Evolutionary conservation across 2,329 filamentous ascomycete species (phyloP).

Genomic region (Daldinia sp.): DNA sequence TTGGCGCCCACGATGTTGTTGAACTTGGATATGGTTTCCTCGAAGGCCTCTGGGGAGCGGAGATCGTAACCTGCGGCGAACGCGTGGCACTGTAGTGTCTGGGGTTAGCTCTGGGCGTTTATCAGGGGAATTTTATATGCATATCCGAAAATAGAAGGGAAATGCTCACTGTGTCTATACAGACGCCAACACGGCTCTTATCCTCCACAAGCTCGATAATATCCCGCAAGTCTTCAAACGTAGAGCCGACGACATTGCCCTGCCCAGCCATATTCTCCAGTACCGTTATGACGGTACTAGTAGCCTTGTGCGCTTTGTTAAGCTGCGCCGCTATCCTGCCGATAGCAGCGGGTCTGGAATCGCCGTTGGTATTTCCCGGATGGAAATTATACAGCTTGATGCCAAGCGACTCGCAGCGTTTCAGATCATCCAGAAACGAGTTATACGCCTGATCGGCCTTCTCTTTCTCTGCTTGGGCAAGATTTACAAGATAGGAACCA

Average conservation of each 20-base stretch:
- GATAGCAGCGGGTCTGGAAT: constrained; percentile 76
- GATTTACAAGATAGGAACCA: constrained; percentile 95
- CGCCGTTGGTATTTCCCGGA: constrained; percentile 83
- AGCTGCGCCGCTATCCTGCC: constrained; percentile 83
- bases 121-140: background rate
- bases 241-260: constrained; percentile 87
- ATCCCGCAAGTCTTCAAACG: constrained; percentile 86
- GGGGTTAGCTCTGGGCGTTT: background rate
- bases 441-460: constrained; percentile 89
- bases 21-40: constrained; percentile 79
- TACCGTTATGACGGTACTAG: constrained; percentile 80
- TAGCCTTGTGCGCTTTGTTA: constrained; percentile 84
- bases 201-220: constrained; percentile 85
- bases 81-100: constrained; percentile 74
- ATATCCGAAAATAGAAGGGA: background rate
- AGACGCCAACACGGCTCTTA: constrained; percentile 89
- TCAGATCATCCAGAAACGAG: constrained; percentile 88
- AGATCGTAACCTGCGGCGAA: constrained; percentile 96
- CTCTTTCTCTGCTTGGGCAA: constrained; percentile 82
- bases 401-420: constrained; percentile 85
- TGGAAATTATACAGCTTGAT: constrained; percentile 99
- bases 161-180: constrained; percentile 77
- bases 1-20: constrained; percentile 79
- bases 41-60: constrained; percentile 78
- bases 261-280: constrained; percentile 96